phyloP scores from a whole-genome alignment of 129 eudicot genomes.

The Flaveria ramosissima region DNA sequence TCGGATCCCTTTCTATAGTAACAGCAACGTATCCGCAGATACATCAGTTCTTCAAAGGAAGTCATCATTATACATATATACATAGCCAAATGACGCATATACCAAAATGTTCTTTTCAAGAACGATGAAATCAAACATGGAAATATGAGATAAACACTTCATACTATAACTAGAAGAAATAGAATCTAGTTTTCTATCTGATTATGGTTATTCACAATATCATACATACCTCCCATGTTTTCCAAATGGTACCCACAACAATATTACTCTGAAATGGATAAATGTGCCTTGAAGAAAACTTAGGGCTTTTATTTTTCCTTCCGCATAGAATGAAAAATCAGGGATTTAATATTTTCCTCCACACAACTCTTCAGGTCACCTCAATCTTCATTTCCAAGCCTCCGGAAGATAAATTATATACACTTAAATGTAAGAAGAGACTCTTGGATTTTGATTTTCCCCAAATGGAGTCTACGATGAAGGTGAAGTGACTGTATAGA shows the following conservation, averaged over 20 bases:
- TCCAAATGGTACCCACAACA: background rate
- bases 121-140: background rate
- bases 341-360: slow-evolving; percentile 17
- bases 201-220: slow-evolving; percentile 20
- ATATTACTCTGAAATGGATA: slow-evolving; percentile 8
- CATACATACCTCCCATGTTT: slow-evolving; percentile 41
- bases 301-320: slow-evolving; percentile 17
- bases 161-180: slow-evolving; percentile 9
- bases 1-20: slow-evolving; percentile 1
- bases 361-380: slow-evolving; percentile 1
- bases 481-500: slow-evolving; percentile 17
- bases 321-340: background rate
- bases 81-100: slow-evolving; percentile 4
- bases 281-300: slow-evolving; percentile 1
- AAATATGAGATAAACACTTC: slow-evolving; percentile 15
- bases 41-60: slow-evolving; percentile 15
- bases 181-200: slow-evolving; percentile 20
- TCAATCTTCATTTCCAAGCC: slow-evolving; percentile 23
- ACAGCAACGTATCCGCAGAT: slow-evolving; percentile 8
- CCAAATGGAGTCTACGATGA: slow-evolving; percentile 29
- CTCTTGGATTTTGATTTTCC: slow-evolving; percentile 21
- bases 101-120: slow-evolving; percentile 14
- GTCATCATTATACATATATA: background rate
- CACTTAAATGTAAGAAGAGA: slow-evolving; percentile 8
- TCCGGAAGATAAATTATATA: background rate